A percentile compares a stretch with the other conserved stretches of the same genome.
Evolutionary conservation across 169 alveolate species (phyloP).

Genomic region (Plasmodium ovale): DNA sequence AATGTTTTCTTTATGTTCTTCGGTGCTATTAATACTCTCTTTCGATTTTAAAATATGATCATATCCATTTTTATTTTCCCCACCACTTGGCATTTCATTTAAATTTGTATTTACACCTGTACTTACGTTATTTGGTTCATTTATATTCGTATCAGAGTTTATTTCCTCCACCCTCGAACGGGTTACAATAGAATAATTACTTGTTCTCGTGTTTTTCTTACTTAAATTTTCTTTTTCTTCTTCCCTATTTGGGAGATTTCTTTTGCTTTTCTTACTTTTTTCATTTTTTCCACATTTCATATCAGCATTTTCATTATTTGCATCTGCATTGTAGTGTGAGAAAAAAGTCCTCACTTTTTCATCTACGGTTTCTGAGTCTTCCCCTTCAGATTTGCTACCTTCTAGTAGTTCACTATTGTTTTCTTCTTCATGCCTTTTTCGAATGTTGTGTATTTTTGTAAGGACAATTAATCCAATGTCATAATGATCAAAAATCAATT

Average conservation of each 20-base stretch:
- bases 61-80: too few relatives aligned
- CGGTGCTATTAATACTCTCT: too few relatives aligned
- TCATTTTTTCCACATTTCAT: constrained; percentile 1
- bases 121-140: too few relatives aligned
- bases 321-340: constrained; percentile 37
- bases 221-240: neutral
- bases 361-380: constrained; percentile 38
- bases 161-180: neutral
- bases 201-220: neutral
- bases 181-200: neutral
- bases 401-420: constrained; percentile 25
- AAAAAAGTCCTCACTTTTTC: constrained; percentile 39
- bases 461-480: constrained; percentile 71
- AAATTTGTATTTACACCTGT: too few relatives aligned
- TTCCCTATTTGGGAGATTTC: constrained; percentile 7
- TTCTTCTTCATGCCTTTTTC: constrained; percentile 68
- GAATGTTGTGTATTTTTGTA: constrained; percentile 64
- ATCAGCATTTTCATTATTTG: constrained; percentile 16
- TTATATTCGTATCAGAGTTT: neutral
- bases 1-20: too few relatives aligned
- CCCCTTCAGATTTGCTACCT: constrained; percentile 32
- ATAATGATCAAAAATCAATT: constrained; percentile 60
- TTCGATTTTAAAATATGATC: too few relatives aligned
- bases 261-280: constrained; percentile 15
- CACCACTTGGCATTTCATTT: neutral